Conservation (phyloP, 2,329 filamentous ascomycete genomes). For the Lasiodiplodia hormozganensis region DNA sequence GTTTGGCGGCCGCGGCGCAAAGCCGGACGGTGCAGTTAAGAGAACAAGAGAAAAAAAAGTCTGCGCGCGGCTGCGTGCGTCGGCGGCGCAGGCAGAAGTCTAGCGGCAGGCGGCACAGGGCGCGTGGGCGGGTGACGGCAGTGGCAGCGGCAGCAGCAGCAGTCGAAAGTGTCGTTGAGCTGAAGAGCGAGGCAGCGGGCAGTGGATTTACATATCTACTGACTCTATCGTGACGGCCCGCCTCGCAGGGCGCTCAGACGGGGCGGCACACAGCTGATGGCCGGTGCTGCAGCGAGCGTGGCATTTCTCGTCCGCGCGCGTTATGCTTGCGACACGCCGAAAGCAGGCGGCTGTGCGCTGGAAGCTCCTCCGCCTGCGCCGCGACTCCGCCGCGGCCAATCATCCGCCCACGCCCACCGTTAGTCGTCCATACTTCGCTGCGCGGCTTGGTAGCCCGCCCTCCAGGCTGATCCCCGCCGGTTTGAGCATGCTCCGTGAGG, state of each 20-base stretch:
- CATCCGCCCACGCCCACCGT: constrained; percentile 17
- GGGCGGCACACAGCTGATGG: neutral
- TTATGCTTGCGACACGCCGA: constrained; percentile 26
- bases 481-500: constrained; percentile 14
- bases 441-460: neutral
- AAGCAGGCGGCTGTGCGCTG: constrained; percentile 25
- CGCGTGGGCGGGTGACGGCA: neutral
- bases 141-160: neutral
- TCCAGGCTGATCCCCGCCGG: constrained; percentile 20
- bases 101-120: neutral
- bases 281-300: constrained; percentile 16
- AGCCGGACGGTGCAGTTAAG: neutral
- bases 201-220: constrained; percentile 27
- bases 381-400: constrained; percentile 23
- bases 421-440: constrained; percentile 5
- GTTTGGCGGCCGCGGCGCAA: constrained; percentile 13
- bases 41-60: neutral
- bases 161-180: neutral
- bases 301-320: constrained; percentile 9
- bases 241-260: constrained; percentile 4
- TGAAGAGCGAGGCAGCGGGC: neutral
- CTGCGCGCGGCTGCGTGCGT: neutral
- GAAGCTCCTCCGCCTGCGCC: constrained; percentile 12
- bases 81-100: constrained; percentile 1
- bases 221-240: constrained; percentile 25